A percentile compares a stretch with the other conserved stretches of the same genome.
Evolutionary conservation across 257 asterid species (phyloP).

Genomic region (Solanum etuberosum): DNA sequence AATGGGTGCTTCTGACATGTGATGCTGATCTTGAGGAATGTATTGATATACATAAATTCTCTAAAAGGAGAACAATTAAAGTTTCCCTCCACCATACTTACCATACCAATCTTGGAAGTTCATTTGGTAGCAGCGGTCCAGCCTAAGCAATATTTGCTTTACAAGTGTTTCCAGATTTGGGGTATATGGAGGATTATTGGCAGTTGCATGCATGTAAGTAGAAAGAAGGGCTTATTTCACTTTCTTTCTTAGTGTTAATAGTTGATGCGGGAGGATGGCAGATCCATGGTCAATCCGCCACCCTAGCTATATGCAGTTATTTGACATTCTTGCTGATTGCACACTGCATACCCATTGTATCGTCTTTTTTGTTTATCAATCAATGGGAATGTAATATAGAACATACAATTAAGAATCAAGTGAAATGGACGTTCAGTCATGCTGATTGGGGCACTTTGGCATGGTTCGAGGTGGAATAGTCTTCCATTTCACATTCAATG

Average conservation of each 20-base stretch:
- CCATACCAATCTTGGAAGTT: conserved; percentile 39
- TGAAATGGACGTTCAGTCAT: not conserved
- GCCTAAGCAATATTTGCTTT: conserved; percentile 1
- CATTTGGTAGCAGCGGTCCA: conserved; percentile 46
- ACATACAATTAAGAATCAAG: not conserved
- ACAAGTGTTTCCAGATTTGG: not conserved
- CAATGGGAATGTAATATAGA: not conserved
- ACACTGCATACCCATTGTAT: not conserved
- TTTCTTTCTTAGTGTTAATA: not conserved
- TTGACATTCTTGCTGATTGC: not conserved
- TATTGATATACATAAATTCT: conserved; percentile 48
- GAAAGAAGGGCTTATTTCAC: not conserved
- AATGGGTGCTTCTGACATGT: conserved; percentile 81
- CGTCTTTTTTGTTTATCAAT: not conserved
- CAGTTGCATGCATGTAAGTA: not conserved
- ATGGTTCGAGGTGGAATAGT: not conserved
- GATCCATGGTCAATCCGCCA: not conserved
- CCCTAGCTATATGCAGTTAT: not conserved
- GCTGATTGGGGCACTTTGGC: not conserved
- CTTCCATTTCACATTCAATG: not conserved
- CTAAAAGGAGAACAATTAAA: conserved; percentile 44
- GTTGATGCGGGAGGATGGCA: not conserved
- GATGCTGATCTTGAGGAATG: conserved; percentile 87
- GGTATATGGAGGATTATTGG: not conserved
- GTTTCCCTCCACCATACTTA: conserved; percentile 36